Evolutionary conservation across 306 rosid genomes (phyloP), one percentile per base, ranked within the genome.

Genomic region (Vigna radiata): DNA sequence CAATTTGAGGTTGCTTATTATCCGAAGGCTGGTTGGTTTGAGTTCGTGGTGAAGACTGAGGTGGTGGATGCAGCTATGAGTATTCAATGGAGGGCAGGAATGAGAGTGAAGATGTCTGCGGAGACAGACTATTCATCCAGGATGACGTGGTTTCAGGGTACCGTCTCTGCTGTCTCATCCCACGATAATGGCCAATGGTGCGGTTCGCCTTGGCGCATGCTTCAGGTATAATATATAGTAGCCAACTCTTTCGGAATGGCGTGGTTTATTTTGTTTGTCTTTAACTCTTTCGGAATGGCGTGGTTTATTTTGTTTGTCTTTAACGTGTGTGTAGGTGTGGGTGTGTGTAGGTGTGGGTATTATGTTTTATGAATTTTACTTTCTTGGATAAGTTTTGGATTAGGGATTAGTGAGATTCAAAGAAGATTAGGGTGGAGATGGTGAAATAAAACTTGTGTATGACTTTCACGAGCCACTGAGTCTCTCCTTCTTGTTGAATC

Each of bases 131-230:
- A 88, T 76, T 84, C 93, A 3, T 85, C 88, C n/a, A 79, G 87
- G 87, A 73, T 71, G 81, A 75, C 88, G 7, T 91, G 93, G 95
- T 79, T 61, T 82, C 93, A 88, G 77, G 98, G 98, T 31, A 71
- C 84, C 0, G 73, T 93, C 46, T 60, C 89, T 11, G n/a, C 77
- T 0, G 81, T 61, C 6, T 50, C 71, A 37, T 36, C 69, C 13
- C 33, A 76, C 6, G 86, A 69, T 4, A 60, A n/a, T 14, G 86
- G 66, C 47, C 86, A 37, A 7, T 86, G 95, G 95, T 70, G 18
- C 31, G 62, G 75, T 25, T 89, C 95, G 43, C 93, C 93, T 10
- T 91, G 94, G 93, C 91, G 91, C 9, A 86, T 79, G 92, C 90
- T 91, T 86, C 86, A 88, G 93, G 97, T 91, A 70, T 66, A 31